Base-by-base conservation (phyloP, 108 stramenopile species). In the Discostella stelligeroides region DNA sequence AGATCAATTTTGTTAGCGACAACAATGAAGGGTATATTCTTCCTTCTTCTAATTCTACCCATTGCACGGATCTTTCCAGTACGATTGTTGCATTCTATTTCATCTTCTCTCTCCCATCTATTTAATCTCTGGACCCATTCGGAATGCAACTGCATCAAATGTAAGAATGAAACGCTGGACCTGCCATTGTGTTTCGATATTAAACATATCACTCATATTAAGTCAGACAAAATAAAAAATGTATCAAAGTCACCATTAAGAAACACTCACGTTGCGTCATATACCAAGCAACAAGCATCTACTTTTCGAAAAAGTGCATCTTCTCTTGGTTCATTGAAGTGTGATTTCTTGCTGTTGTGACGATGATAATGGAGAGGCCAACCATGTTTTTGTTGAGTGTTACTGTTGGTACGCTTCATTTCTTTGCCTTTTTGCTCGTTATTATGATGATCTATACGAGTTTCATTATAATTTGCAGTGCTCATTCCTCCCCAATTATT, bases 1-100 rank as follows among this genome's bases (percentile, higher is more conserved):
- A 89, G 63, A 72, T 94, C 92, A 38, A 88, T 70, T 73, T 94
- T 94, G 62, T 86, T 94, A 13, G 81, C 92, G 17, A 89, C 90
- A 49, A 94, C 82, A 34, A 94, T 65, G 51, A 94, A 78, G 20
- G 92, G 88, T 56, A 91, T 74, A 0, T 46, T 39, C 20, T 42
- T 62, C 47, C 49, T 72, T 63, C 51, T 69, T 18, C 45, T 54
- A 18, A 67, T 49, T 68, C 59, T 59, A 65, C 46, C 55, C 50
- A 9, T 12, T 30, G 18, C 27, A 34, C 56, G 38, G 7, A 73
- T 50, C 40, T 27, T 12, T 8, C 37, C 38, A 7, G 3, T 18
- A 6, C 54, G 30, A 23, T 3, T 41, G 55, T 25, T 67, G 20
- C 10, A 34, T 27, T 50, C 41, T 41, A 21, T 61, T 54, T 30